Evolutionary conservation across 106 monocot species (phyloP).

Genomic region (Dioscorea zingiberensis): DNA sequence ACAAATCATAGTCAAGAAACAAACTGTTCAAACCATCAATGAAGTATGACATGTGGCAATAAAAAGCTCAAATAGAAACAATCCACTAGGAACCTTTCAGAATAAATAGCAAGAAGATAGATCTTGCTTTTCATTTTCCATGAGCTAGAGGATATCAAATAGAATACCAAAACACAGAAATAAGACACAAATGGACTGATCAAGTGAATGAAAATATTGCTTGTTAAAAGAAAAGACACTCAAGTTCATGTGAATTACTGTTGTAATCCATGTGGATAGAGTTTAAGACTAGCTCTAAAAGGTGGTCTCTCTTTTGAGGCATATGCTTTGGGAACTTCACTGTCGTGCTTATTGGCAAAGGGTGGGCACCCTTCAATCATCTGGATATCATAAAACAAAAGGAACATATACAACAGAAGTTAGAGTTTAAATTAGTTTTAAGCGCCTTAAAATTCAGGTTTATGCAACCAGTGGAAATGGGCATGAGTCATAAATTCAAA

Average conservation of each 20-base stretch:
- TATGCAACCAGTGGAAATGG: background rate
- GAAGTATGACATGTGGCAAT: no score
- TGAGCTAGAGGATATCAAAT: no score
- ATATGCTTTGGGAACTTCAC: constrained; percentile 65
- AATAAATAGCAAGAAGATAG: no score
- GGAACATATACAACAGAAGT: background rate
- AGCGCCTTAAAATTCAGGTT: background rate
- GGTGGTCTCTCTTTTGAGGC: constrained; percentile 84
- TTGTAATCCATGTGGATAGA: constrained; percentile 71
- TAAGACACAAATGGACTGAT: no score
- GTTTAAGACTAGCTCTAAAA: constrained; percentile 59
- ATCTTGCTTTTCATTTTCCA: no score
- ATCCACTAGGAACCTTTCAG: no score
- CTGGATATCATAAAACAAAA: constrained; percentile 32
- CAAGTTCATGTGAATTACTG: constrained; percentile 36
- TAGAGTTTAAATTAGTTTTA: background rate
- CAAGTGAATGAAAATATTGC: no score
- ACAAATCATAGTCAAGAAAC: no score
- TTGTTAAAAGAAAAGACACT: no score
- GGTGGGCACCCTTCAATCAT: constrained; percentile 95
- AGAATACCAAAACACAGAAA: no score
- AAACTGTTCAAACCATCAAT: no score
- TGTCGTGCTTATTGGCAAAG: constrained; percentile 44
- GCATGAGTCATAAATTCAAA: background rate
- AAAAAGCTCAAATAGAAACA: no score